Conservation (phyloP, 768 basidiomycete species). For the Asterophora parasitica region DNA sequence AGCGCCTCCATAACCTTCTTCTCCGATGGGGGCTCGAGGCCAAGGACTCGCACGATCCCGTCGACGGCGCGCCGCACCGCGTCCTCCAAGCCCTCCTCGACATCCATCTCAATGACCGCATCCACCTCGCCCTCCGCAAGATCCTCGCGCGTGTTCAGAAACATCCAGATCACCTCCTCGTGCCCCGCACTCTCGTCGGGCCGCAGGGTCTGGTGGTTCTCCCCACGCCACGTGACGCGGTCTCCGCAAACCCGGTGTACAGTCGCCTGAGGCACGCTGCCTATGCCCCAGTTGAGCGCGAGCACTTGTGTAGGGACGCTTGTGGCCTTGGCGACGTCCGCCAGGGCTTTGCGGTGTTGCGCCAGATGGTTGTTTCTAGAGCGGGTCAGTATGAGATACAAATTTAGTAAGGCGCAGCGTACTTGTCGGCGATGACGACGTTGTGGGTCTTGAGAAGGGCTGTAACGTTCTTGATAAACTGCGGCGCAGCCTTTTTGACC, state of each 20-base stretch:
- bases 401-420: neutral
- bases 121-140: conserved; percentile 53
- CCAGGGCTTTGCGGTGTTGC: conserved; percentile 73
- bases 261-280: conserved; percentile 51
- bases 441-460: conserved; percentile 55
- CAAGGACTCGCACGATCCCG: conserved; percentile 51
- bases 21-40: conserved; percentile 44
- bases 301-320: conserved; percentile 65
- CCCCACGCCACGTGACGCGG: conserved; percentile 70
- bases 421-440: conserved; percentile 91
- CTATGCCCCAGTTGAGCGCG: conserved; percentile 70
- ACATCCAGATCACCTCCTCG: conserved; percentile 80
- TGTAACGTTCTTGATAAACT: conserved; percentile 70
- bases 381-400: neutral
- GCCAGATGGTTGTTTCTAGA: conserved; percentile 80
- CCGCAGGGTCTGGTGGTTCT: conserved; percentile 79
- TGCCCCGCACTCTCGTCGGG: conserved; percentile 37
- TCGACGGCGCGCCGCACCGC: conserved; percentile 56
- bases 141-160: conserved; percentile 60
- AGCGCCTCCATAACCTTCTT: conserved; percentile 58
- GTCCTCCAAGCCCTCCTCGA: conserved; percentile 45
- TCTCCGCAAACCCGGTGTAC: conserved; percentile 74
- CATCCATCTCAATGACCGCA: conserved; percentile 58
- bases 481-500: conserved; percentile 64
- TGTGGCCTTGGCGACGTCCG: conserved; percentile 41